Conservation (phyloP, 2,329 filamentous ascomycete species). For the Colletotrichum magnum region DNA sequence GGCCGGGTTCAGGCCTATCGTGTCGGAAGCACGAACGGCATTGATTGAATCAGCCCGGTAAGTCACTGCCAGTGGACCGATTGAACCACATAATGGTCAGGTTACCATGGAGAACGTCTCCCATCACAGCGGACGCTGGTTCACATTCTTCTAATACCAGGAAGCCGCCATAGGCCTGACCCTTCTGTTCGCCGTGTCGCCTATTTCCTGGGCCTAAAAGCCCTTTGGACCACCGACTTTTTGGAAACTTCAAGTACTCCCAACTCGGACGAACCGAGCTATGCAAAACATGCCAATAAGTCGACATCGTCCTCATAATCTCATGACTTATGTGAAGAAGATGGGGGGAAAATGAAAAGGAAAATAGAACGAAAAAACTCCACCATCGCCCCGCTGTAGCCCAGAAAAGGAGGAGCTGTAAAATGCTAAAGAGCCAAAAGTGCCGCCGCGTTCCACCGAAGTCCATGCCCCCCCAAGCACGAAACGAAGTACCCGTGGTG, state of each 20-base stretch:
- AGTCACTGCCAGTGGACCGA: too few relatives aligned
- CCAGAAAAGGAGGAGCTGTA: neutral
- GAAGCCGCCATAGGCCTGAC: too few relatives aligned
- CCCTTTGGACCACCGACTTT: too few relatives aligned
- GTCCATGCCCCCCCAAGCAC: neutral
- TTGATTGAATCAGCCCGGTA: too few relatives aligned
- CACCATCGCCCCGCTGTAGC: constrained; percentile 31
- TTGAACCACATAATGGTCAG: too few relatives aligned
- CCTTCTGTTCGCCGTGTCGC: too few relatives aligned
- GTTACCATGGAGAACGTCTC: too few relatives aligned
- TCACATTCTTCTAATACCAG: too few relatives aligned
- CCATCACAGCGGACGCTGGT: too few relatives aligned
- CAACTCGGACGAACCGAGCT: neutral
- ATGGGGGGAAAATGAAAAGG: neutral
- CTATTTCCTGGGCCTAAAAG: too few relatives aligned
- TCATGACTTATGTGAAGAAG: constrained; percentile 21
- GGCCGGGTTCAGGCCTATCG: too few relatives aligned
- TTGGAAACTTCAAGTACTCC: neutral
- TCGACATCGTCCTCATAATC: constrained; percentile 19
- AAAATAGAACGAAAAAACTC: constrained; percentile 29
- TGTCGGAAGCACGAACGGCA: too few relatives aligned
- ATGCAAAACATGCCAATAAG: constrained; percentile 3
- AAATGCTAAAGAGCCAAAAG: constrained; percentile 11
- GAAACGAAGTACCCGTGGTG: constrained; percentile 27
- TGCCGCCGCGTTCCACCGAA: constrained; percentile 2